A percentile compares a stretch with the other conserved stretches of the same genome.
phyloP scores from a whole-genome alignment of 148 eudicot genomes.

The Vaccinium corymbosum region DNA sequence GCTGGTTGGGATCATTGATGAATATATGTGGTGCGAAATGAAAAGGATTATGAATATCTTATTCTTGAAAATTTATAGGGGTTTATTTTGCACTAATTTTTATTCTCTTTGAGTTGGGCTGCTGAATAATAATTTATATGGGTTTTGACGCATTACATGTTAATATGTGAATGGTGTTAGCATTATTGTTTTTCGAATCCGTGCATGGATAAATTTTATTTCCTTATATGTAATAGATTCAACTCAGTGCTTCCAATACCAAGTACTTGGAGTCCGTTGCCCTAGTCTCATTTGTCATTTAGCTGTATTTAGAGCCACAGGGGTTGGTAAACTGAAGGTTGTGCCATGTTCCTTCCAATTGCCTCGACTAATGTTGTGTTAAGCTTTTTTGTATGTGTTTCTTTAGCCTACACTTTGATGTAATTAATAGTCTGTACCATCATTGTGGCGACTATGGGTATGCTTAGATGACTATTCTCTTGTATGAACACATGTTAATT shows the following conservation, averaged over 20 bases:
- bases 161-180: not conserved
- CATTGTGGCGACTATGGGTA: not conserved
- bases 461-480: not conserved
- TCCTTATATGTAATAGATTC: not conserved
- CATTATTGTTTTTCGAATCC: too few species aligned
- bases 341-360: not conserved
- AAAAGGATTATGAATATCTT: not conserved
- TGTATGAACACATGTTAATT: not conserved
- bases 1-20: too few species aligned
- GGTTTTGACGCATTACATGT: not conserved
- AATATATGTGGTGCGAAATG: not conserved
- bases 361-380: not conserved
- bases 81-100: not conserved
- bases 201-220: not conserved
- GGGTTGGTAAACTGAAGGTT: not conserved
- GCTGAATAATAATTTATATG: not conserved
- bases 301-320: not conserved
- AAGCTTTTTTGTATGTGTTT: not conserved
- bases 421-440: not conserved
- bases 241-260: not conserved
- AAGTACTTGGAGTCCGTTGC: slow-evolving; percentile 1
- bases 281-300: not conserved
- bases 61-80: slow-evolving; percentile 5
- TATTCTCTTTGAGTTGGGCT: not conserved
- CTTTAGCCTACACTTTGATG: not conserved